Evolutionary conservation across 73 alveolate species (phyloP), one percentile per base, ranked within the genome.

Genomic region (Symbiodinium pilosum): DNA sequence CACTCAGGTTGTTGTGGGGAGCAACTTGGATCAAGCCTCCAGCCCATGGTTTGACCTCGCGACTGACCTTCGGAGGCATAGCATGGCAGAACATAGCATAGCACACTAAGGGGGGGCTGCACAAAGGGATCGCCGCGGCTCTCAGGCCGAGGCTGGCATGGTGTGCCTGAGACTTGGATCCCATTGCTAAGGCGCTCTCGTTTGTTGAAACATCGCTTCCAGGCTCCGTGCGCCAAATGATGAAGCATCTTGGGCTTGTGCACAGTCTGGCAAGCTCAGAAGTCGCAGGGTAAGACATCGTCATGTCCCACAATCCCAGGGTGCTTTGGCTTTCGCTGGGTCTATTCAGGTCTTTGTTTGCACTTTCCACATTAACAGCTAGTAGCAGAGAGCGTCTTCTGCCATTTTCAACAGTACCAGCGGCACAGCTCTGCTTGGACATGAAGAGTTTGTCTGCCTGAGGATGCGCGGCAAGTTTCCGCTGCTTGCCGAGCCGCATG

Each of bases 211-310:
- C 73, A 54, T 54, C 73, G 34, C 81, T 24, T 9, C 24, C 6
- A 56, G 38, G 39, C 30, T 1, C 24, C 39, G 81, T 64, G 81
- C 81, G 81, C 81, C 81, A 64, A n/a, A 20, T 64, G 24, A 4
- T 64, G 81, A 18, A 64, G 81, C 81, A 64, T 64, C 81, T 64
- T 64, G 81, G 81, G 81, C 81, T 64, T 64, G 81, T 64, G 81
- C 18, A 64, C 81, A 34, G 38, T 64, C 81, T 64, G 81, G 38
- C 81, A 54, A 30, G 73, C 73, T 9, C 32, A 5, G 26, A 30
- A 24, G 73, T 54, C 26, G 73, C 73, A 24, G n/a, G n/a, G n/a
- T n/a, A n/a, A n/a, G n/a, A n/a, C n/a, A n/a, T n/a, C n/a, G n/a
- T n/a, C n/a, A n/a, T n/a, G n/a, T n/a, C n/a, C n/a, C n/a, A n/a